Conservation (phyloP, 225 moss, liverwort and hornwort species). For the Marchantia polymorpha region DNA sequence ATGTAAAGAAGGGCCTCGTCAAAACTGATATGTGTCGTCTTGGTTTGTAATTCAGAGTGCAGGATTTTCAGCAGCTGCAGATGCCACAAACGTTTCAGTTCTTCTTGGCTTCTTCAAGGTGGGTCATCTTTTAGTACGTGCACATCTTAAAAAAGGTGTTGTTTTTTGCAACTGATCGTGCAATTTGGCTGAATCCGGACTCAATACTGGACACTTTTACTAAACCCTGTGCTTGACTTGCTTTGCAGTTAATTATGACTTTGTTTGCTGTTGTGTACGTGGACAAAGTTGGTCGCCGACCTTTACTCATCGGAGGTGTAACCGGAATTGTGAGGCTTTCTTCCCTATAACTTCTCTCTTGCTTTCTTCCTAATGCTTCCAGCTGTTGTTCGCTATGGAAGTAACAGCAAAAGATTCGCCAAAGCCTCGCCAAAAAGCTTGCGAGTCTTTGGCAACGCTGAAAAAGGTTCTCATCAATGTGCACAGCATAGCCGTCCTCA, state of each 20-base stretch:
- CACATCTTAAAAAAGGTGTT: neutral
- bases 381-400: neutral
- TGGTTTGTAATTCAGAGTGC: constrained; percentile 42
- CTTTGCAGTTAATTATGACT: constrained; percentile 66
- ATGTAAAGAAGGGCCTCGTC: neutral
- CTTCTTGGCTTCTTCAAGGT: constrained; percentile 73
- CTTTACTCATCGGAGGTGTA: constrained; percentile 77
- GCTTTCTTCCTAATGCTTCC: too few relatives aligned
- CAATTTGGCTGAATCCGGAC: neutral
- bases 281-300: constrained; percentile 89
- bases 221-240: neutral
- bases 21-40: neutral
- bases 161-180: neutral
- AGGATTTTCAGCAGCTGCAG: constrained; percentile 82
- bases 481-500: too few relatives aligned
- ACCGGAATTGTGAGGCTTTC: constrained; percentile 51
- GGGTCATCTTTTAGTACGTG: neutral
- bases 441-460: too few relatives aligned
- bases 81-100: constrained; percentile 76
- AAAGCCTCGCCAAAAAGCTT: too few relatives aligned
- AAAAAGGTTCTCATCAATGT: too few relatives aligned
- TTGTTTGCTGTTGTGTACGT: constrained; percentile 75
- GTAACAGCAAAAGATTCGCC: too few relatives aligned
- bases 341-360: neutral
- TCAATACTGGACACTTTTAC: neutral